Conservation (phyloP, 2,329 filamentous ascomycete genomes). For the Lachnellula arida region DNA sequence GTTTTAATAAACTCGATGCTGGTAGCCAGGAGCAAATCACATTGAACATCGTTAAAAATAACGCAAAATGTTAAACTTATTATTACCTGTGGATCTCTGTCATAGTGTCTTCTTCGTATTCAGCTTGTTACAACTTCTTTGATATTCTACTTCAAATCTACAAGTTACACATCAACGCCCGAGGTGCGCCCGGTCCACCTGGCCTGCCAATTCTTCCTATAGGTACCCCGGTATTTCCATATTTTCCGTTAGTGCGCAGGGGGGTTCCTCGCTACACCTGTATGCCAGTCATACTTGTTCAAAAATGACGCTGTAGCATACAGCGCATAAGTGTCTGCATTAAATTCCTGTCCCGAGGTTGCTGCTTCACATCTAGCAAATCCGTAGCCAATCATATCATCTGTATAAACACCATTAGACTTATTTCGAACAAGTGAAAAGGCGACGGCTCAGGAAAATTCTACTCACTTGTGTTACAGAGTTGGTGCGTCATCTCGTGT, state of each 20-base stretch:
- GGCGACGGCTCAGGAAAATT: neutral
- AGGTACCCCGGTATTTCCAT: neutral
- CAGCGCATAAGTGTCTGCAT: neutral
- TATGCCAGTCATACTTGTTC: neutral
- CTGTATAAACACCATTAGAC: neutral
- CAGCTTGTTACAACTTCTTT: neutral
- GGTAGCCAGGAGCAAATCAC: conserved; percentile 82
- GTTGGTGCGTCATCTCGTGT: neutral
- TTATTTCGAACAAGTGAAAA: neutral
- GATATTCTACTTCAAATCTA: neutral
- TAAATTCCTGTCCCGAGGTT: neutral
- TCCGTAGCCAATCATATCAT: neutral
- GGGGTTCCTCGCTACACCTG: neutral
- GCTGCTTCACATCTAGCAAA: neutral
- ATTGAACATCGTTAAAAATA: conserved; percentile 41
- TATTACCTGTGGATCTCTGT: neutral
- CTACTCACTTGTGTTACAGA: neutral
- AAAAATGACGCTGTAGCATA: neutral
- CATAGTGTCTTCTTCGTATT: neutral
- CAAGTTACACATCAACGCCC: neutral
- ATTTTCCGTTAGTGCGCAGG: neutral
- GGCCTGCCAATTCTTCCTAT: neutral
- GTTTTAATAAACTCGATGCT: conserved; percentile 88
- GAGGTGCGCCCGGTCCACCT: neutral
- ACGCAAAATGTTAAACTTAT: neutral